Percentiles rank a stretch among this genome's conserved stretches.
These are phyloP conservation scores for Fraxinus baroniana DNA, from an alignment of 305 asterid species.

Conservation along the genomic window DNA sequence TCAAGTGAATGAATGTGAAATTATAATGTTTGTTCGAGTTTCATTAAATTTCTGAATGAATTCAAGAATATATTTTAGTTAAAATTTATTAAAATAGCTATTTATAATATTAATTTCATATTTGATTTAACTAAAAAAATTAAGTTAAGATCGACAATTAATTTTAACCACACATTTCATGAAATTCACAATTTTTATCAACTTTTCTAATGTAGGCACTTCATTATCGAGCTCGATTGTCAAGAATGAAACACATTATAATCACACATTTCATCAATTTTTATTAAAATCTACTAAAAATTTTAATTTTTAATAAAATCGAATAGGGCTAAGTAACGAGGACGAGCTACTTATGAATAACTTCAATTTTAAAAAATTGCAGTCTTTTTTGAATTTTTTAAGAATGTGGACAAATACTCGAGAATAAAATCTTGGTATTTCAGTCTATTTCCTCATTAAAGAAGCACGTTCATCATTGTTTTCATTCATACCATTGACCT, in stretches of 20 bases:
- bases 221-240: too few relatives aligned
- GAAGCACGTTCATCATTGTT: not conserved
- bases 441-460: not conserved
- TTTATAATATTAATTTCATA: not conserved
- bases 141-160: too few relatives aligned
- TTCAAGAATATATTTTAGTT: not conserved
- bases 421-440: not conserved
- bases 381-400: not conserved
- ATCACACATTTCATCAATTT: not conserved
- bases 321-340: not conserved
- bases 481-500: not conserved
- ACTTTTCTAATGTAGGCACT: not conserved
- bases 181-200: too few relatives aligned
- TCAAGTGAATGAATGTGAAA: not conserved
- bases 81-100: too few relatives aligned
- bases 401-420: not conserved
- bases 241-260: too few relatives aligned
- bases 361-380: not conserved
- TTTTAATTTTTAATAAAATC: too few relatives aligned
- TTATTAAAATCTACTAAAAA: too few relatives aligned
- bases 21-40: not conserved
- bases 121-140: not conserved
- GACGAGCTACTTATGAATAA: not conserved
- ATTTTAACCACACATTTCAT: too few relatives aligned
- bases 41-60: not conserved